Percentiles rank a stretch among this genome's conserved stretches.
Evolutionary conservation across 495 filamentous ascomycete species (phyloP).

Genomic region (Aspergillus bertholletiae): DNA sequence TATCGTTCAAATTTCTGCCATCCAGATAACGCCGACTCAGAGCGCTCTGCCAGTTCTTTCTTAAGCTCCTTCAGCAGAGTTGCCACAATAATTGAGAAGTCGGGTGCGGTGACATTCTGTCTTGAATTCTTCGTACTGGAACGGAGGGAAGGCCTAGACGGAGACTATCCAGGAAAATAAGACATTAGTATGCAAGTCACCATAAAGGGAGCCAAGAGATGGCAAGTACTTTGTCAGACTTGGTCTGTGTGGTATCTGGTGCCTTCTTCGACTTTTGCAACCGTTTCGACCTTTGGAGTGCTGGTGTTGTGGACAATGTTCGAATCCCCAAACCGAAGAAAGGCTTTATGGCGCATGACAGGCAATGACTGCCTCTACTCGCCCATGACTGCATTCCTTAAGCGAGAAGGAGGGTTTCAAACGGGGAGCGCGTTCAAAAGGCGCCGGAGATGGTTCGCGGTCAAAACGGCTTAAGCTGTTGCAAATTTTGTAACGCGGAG

Average conservation of each 20-base stretch:
- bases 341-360: constrained; percentile 31
- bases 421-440: neutral
- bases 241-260: neutral
- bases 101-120: constrained; percentile 8
- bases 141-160: neutral
- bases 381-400: constrained; percentile 40
- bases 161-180: neutral
- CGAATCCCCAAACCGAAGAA: constrained; percentile 21
- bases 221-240: neutral
- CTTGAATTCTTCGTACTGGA: neutral
- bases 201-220: neutral
- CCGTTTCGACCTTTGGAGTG: constrained; percentile 24
- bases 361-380: constrained; percentile 30
- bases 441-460: neutral
- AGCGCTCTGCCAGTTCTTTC: constrained; percentile 6
- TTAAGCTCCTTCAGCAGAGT: constrained; percentile 25
- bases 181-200: neutral
- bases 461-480: neutral
- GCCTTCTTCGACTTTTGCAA: constrained; percentile 5
- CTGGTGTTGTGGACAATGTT: constrained; percentile 31
- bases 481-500: neutral
- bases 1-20: constrained; percentile 39
- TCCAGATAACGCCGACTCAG: constrained; percentile 8
- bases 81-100: constrained; percentile 29
- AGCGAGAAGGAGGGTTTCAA: neutral